Percentiles rank a stretch among this genome's conserved stretches.
Evolutionary conservation across 306 rosid species (phyloP).

Genomic region (Quercus dentata): DNA sequence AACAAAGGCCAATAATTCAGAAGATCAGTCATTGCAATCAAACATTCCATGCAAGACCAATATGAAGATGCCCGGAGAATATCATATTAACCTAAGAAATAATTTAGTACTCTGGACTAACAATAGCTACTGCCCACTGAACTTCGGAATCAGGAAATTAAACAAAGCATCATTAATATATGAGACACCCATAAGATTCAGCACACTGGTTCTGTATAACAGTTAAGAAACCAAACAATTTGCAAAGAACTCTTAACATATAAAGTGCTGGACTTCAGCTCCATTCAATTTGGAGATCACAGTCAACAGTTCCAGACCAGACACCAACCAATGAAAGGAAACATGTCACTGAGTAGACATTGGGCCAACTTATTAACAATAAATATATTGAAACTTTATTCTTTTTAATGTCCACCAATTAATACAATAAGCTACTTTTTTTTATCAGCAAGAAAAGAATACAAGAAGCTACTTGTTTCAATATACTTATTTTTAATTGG

Average conservation of each 20-base stretch:
- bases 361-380: not conserved
- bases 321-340: not conserved
- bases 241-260: not conserved
- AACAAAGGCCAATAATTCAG: constrained; percentile 13
- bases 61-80: not conserved
- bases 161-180: not conserved
- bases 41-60: not conserved
- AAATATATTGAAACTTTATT: too few species aligned
- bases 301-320: not conserved
- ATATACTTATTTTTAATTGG: too few species aligned
- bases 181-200: not conserved
- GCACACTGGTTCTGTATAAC: not conserved
- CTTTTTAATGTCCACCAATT: too few species aligned
- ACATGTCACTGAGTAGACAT: not conserved
- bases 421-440: too few species aligned
- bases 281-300: not conserved
- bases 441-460: too few species aligned
- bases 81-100: not conserved
- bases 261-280: not conserved
- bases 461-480: too few species aligned
- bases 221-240: not conserved
- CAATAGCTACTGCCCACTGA: not conserved
- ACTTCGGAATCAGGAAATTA: not conserved
- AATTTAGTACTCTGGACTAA: not conserved
- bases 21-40: constrained; percentile 9